Evolutionary conservation across 257 asterid species (phyloP).

Genomic region (Thymus quinquecostatus): DNA sequence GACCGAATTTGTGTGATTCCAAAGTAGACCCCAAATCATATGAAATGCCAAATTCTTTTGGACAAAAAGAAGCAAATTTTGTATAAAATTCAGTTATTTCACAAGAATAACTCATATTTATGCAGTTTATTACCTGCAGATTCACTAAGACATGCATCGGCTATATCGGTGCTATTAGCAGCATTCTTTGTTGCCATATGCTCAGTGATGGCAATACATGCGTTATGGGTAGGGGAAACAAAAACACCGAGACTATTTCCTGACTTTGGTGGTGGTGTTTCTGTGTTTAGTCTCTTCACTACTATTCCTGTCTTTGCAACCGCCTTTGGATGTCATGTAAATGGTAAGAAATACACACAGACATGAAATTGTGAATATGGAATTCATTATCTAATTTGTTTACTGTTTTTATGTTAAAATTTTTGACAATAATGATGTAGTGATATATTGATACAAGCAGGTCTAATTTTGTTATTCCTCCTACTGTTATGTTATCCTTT

Average conservation of each 20-base stretch:
- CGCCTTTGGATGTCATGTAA: constrained; percentile 95
- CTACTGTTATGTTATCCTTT: neutral
- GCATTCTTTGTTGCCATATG: constrained; percentile 81
- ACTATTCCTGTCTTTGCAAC: constrained; percentile 92
- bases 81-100: neutral
- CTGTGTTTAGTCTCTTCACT: constrained; percentile 70
- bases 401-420: constrained; percentile 5
- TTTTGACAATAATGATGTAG: neutral
- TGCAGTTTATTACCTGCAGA: constrained; percentile 56
- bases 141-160: constrained; percentile 90
- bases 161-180: constrained; percentile 83
- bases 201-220: constrained; percentile 78
- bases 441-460: neutral
- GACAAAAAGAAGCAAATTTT: constrained; percentile 18
- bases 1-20: neutral
- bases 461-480: neutral
- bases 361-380: neutral
- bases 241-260: constrained; percentile 67
- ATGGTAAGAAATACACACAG: constrained; percentile 47
- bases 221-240: constrained; percentile 74
- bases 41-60: neutral
- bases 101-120: constrained; percentile 37
- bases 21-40: neutral
- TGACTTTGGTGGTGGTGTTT: constrained; percentile 59
- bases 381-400: neutral